phyloP scores from a whole-genome alignment of 2,329 filamentous ascomycete genomes.

The Mollisiaceae sp. region DNA sequence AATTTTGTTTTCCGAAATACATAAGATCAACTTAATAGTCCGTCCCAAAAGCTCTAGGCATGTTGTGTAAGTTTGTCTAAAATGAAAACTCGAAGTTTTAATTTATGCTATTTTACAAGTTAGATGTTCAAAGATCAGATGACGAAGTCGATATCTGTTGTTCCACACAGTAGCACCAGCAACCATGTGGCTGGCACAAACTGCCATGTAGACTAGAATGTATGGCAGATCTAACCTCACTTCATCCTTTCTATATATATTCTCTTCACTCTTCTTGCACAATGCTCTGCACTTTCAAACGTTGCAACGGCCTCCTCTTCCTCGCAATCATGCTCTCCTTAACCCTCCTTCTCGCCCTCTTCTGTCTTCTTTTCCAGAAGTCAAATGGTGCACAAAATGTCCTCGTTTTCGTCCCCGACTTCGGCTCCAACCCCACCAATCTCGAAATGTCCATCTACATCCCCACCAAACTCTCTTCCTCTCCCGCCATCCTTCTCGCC shows the following conservation, averaged over 20 bases:
- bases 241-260: neutral
- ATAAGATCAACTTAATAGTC: neutral
- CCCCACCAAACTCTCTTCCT: conserved; percentile 11
- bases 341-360: neutral
- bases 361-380: neutral
- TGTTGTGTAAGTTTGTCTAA: neutral
- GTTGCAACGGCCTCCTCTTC: neutral
- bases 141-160: neutral
- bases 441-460: conserved; percentile 23
- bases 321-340: neutral
- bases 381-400: neutral
- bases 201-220: neutral
- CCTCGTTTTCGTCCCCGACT: conserved; percentile 14
- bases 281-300: neutral
- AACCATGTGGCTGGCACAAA: conserved; percentile 3
- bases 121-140: neutral
- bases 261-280: neutral
- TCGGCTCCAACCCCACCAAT: conserved; percentile 17
- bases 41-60: neutral
- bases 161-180: conserved; percentile 1
- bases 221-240: neutral
- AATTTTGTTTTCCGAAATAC: neutral
- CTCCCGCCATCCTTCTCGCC: conserved; percentile 13
- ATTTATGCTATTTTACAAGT: neutral
- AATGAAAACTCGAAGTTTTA: neutral